Evolutionary conservation across 2,329 filamentous ascomycete genomes (phyloP).

Genomic region (Coleophoma cylindrospora): DNA sequence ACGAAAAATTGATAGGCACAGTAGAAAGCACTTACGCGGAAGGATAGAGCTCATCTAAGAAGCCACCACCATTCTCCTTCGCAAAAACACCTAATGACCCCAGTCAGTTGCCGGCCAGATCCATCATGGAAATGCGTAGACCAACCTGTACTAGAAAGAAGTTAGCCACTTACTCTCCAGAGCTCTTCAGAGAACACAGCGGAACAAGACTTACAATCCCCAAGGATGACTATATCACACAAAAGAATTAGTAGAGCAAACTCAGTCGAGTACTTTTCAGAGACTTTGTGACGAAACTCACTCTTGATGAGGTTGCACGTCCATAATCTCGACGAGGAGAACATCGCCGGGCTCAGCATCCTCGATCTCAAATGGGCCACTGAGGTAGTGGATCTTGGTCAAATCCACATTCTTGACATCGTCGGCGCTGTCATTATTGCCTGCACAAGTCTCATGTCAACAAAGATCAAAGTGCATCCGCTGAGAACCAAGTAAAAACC

Average conservation of each 20-base stretch:
- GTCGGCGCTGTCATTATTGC: slow-evolving; percentile 85
- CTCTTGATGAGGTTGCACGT: slow-evolving; percentile 83
- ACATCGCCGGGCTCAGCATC: slow-evolving; percentile 81
- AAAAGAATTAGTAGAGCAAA: too few species aligned
- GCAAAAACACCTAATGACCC: slow-evolving; percentile 47
- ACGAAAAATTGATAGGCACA: too few species aligned
- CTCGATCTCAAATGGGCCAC: slow-evolving; percentile 83
- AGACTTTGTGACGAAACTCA: neutral
- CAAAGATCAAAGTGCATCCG: neutral
- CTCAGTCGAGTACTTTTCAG: too few species aligned
- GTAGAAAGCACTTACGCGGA: slow-evolving; percentile 54
- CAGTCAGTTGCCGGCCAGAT: slow-evolving; percentile 1
- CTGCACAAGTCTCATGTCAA: slow-evolving; percentile 16
- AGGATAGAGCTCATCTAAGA: slow-evolving; percentile 82
- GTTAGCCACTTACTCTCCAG: slow-evolving; percentile 3
- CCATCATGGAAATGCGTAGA: neutral
- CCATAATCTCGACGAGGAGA: slow-evolving; percentile 77
- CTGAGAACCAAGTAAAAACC: neutral
- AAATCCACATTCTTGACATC: slow-evolving; percentile 82
- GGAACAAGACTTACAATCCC: slow-evolving; percentile 69
- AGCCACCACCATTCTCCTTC: slow-evolving; percentile 79
- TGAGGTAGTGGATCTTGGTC: slow-evolving; percentile 81
- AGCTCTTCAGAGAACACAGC: neutral
- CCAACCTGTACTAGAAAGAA: slow-evolving; percentile 13
- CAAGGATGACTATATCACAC: slow-evolving; percentile 53